phyloP scores from a whole-genome alignment of 768 basidiomycete genomes.

The Suillus subaureus region DNA sequence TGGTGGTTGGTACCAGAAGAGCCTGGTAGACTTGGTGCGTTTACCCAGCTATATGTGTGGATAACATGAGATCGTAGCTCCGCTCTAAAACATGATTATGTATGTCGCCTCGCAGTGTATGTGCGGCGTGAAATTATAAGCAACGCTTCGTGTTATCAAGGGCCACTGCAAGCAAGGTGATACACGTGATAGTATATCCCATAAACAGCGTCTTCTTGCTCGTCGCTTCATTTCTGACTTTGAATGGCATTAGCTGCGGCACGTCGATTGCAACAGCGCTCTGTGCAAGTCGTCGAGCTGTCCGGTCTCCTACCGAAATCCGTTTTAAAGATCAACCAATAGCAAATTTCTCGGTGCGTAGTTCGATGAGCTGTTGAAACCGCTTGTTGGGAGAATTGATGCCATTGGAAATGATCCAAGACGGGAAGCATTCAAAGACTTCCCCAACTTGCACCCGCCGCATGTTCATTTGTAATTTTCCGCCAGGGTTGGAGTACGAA shows the following conservation, averaged over 20 bases:
- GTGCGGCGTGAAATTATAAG: not conserved
- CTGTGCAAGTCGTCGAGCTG: not conserved
- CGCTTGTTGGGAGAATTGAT: not conserved
- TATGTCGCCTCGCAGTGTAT: not conserved
- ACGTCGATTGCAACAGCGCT: not conserved
- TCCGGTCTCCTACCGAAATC: not conserved
- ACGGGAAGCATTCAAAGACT: not conserved
- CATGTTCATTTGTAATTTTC: not conserved
- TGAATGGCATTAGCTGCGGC: not conserved
- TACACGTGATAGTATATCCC: not conserved
- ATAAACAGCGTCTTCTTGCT: not conserved
- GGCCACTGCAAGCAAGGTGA: not conserved
- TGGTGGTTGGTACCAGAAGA: not conserved
- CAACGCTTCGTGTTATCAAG: not conserved
- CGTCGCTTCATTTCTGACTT: not conserved
- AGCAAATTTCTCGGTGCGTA: not conserved
- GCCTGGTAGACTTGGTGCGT: not conserved
- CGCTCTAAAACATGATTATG: not conserved
- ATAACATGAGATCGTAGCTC: not conserved
- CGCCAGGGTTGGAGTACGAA: not conserved
- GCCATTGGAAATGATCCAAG: not conserved
- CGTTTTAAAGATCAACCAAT: not conserved
- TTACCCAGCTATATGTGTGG: not conserved
- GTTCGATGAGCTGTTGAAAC: not conserved
- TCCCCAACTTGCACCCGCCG: not conserved